phyloP scores from a whole-genome alignment of 805 yeast species.

The Wickerhamiella kazuoi region DNA sequence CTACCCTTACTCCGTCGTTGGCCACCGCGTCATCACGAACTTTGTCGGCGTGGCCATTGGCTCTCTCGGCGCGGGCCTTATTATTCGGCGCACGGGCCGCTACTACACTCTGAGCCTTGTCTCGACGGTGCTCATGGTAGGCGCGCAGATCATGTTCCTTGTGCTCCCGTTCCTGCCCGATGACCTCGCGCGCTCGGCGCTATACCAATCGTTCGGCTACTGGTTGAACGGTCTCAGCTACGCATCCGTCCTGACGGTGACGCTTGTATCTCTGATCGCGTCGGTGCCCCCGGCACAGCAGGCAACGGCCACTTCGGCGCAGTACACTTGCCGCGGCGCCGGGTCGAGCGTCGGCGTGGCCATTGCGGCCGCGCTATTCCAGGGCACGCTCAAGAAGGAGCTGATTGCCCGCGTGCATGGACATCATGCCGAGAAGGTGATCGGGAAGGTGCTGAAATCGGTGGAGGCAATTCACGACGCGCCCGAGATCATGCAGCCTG shows the following conservation, averaged over 20 bases:
- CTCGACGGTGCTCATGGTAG: slow-evolving; percentile 27
- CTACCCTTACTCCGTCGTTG: slow-evolving; percentile 59
- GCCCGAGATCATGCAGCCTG: slow-evolving; percentile 28
- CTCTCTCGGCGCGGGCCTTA: slow-evolving; percentile 46
- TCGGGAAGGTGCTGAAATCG: slow-evolving; percentile 30
- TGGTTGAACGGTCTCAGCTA: slow-evolving; percentile 47
- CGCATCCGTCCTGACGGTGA: slow-evolving; percentile 50
- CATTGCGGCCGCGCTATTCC: slow-evolving; percentile 48
- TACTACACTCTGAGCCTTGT: slow-evolving; percentile 33
- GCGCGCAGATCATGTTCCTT: slow-evolving; percentile 30
- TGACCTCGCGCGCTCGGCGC: slow-evolving; percentile 36
- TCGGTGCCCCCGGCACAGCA: slow-evolving; percentile 53
- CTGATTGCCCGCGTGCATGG: slow-evolving; percentile 18
- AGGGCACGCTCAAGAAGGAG: slow-evolving; percentile 25
- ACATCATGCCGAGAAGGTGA: slow-evolving; percentile 23
- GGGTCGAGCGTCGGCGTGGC: slow-evolving; percentile 78
- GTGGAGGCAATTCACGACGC: slow-evolving; percentile 33
- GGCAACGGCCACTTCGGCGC: slow-evolving; percentile 78
- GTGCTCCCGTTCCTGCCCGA: slow-evolving; percentile 25
- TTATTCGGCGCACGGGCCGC: slow-evolving; percentile 50
- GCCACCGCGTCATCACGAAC: slow-evolving; percentile 34
- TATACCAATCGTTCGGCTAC: slow-evolving; percentile 24
- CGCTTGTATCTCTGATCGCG: slow-evolving; percentile 57
- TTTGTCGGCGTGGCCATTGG: slow-evolving; percentile 53
- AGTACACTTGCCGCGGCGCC: slow-evolving; percentile 71